phyloP scores from a whole-genome alignment of 1,139 yeast genomes.

The Candida freyschussii region DNA sequence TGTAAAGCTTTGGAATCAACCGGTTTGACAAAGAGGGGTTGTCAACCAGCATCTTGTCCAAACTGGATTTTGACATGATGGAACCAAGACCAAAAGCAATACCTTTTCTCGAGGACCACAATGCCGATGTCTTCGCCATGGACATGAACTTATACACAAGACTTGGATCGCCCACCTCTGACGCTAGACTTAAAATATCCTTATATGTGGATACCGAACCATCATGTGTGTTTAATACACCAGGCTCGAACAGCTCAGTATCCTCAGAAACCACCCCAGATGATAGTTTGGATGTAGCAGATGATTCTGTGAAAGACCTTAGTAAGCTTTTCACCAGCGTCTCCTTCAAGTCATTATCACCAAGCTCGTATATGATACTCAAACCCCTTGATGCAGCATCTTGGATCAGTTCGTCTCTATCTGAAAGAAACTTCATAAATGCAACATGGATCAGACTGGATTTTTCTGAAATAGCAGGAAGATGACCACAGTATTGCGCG shows the following conservation, averaged over 20 bases:
- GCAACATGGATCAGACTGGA: conserved; percentile 61
- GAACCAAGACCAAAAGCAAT: conserved; percentile 91
- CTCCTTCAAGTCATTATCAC: conserved; percentile 64
- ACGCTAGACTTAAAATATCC: conserved; percentile 77
- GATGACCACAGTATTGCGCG: conserved; percentile 65
- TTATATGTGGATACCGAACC: conserved; percentile 87
- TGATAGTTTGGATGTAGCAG: conserved; percentile 43
- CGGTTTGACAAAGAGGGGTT: conserved; percentile 52
- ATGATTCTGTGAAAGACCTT: conserved; percentile 71
- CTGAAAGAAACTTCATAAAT: conserved; percentile 72
- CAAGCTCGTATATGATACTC: conserved; percentile 74
- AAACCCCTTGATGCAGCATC: conserved; percentile 91
- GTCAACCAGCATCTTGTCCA: conserved; percentile 55
- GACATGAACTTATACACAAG: conserved; percentile 94
- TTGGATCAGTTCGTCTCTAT: conserved; percentile 78
- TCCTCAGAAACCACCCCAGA: conserved; percentile 75
- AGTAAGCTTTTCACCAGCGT: conserved; percentile 71
- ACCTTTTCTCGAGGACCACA: conserved; percentile 93
- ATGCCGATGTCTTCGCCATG: conserved; percentile 76
- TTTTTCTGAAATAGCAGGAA: conserved; percentile 37
- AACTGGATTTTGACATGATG: conserved; percentile 70
- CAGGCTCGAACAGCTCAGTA: conserved; percentile 82
- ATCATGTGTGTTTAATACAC: conserved; percentile 71
- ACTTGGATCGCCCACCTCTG: conserved; percentile 94
- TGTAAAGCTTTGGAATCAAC: conserved; percentile 74